A percentile compares a stretch with the other conserved stretches of the same genome.
These are phyloP conservation scores for Colletotrichum truncatum DNA, from an alignment of 2,329 filamentous ascomycete genomes.

Conservation along the genomic window DNA sequence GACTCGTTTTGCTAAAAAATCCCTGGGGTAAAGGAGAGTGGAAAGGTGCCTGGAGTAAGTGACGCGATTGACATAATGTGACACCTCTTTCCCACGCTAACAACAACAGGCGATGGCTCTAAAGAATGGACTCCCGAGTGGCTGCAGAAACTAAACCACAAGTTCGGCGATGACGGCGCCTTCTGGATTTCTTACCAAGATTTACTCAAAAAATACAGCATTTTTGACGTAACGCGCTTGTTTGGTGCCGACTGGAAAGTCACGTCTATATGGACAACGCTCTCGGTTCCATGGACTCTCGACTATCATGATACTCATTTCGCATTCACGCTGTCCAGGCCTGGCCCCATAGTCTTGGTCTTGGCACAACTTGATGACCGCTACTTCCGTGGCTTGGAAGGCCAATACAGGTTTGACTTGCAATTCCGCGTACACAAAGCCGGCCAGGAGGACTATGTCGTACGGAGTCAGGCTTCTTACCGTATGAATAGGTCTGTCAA, in stretches of 20 bases:
- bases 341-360: conserved; percentile 63
- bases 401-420: conserved; percentile 64
- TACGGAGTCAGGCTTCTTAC: conserved; percentile 62
- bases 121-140: conserved; percentile 79
- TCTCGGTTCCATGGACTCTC: conserved; percentile 64
- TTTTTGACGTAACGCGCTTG: conserved; percentile 54
- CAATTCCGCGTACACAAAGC: conserved; percentile 63
- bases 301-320: conserved; percentile 66
- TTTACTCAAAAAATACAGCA: conserved; percentile 54
- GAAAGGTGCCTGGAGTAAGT: conserved; percentile 77
- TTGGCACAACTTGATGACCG: conserved; percentile 66
- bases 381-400: conserved; percentile 65
- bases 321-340: conserved; percentile 56
- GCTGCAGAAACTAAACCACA: conserved; percentile 72
- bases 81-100: conserved; percentile 26
- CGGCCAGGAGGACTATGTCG: conserved; percentile 61
- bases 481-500: conserved; percentile 79
- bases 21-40: conserved; percentile 86
- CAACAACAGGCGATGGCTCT: conserved; percentile 67
- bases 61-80: background rate
- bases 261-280: conserved; percentile 56
- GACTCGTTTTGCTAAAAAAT: conserved; percentile 74
- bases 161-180: conserved; percentile 73
- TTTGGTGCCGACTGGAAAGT: conserved; percentile 63
- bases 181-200: conserved; percentile 58